phyloP scores from a whole-genome alignment of 371 early-diverging fungal genomes.

The Dichotomocladium elegans region DNA sequence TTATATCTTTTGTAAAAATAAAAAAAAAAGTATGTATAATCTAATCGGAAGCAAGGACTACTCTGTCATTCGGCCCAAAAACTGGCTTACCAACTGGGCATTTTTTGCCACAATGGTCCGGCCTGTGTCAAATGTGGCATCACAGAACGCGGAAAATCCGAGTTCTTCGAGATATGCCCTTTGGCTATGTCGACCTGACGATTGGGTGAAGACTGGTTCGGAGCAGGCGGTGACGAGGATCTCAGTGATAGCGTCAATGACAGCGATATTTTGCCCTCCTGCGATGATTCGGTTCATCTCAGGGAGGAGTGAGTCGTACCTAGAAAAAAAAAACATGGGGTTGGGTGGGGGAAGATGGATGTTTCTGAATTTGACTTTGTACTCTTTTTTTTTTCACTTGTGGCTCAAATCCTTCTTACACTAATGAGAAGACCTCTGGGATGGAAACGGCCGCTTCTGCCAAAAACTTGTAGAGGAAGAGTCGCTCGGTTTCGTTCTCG shows the following conservation, averaged over 20 bases:
- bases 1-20: no score
- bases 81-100: constrained; percentile 51
- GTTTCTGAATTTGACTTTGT: no score
- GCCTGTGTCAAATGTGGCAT: constrained; percentile 34
- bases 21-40: no score
- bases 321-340: no score
- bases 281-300: constrained; percentile 76
- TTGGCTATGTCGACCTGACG: constrained; percentile 41
- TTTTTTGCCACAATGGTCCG: constrained; percentile 38
- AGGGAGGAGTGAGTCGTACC: constrained; percentile 69
- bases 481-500: constrained; percentile 77
- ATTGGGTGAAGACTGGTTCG: constrained; percentile 44
- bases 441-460: constrained; percentile 70
- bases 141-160: constrained; percentile 38
- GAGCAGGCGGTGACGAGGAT: constrained; percentile 75
- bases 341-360: no score
- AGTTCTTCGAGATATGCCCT: constrained; percentile 54
- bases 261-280: constrained; percentile 63
- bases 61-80: constrained; percentile 56
- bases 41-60: constrained; percentile 1
- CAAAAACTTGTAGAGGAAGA: constrained; percentile 80
- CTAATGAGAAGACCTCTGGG: constrained; percentile 71
- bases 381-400: no score
- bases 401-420: constrained; percentile 48
- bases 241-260: constrained; percentile 69